A percentile compares a stretch with the other conserved stretches of the same genome.
These are phyloP conservation scores for Periconia digitata DNA, from an alignment of 2,329 filamentous ascomycete species.

Conservation along the genomic window DNA sequence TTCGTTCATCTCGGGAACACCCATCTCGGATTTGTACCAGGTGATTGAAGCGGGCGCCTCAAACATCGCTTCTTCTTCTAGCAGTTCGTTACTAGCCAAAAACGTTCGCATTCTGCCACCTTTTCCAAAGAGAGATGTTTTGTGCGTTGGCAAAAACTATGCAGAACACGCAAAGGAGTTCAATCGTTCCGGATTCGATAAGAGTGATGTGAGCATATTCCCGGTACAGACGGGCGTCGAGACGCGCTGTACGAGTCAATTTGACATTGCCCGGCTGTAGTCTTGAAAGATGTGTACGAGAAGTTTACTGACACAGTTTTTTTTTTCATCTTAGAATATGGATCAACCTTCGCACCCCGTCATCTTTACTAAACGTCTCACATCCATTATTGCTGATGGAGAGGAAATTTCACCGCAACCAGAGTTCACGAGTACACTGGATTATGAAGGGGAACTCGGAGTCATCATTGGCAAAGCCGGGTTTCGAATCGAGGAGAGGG, in stretches of 20 bases:
- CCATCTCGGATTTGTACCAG: constrained; percentile 52
- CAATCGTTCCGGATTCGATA: constrained; percentile 58
- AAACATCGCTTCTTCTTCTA: constrained; percentile 41
- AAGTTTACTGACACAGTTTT: too few relatives aligned
- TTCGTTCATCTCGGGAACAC: constrained; percentile 51
- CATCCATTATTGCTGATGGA: constrained; percentile 54
- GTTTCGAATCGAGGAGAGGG: constrained; percentile 45
- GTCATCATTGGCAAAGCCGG: constrained; percentile 58
- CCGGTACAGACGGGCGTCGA: too few relatives aligned
- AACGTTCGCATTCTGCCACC: constrained; percentile 50
- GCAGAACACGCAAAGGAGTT: constrained; percentile 60
- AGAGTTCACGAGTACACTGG: constrained; percentile 53
- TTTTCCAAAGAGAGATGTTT: constrained; percentile 53
- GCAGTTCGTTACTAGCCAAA: constrained; percentile 33
- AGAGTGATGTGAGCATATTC: too few relatives aligned
- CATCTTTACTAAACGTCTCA: constrained; percentile 58
- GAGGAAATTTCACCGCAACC: constrained; percentile 52
- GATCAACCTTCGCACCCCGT: constrained; percentile 57
- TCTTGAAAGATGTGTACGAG: too few relatives aligned
- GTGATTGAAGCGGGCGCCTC: constrained; percentile 52
- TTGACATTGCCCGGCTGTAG: too few relatives aligned
- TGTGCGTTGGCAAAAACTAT: constrained; percentile 61
- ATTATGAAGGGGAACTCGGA: constrained; percentile 61
- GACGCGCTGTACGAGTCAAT: too few relatives aligned
- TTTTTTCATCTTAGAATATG: too few relatives aligned